Evolutionary conservation across 2,329 filamentous ascomycete genomes (phyloP).

Genomic region (Triangularia verruculosa): DNA sequence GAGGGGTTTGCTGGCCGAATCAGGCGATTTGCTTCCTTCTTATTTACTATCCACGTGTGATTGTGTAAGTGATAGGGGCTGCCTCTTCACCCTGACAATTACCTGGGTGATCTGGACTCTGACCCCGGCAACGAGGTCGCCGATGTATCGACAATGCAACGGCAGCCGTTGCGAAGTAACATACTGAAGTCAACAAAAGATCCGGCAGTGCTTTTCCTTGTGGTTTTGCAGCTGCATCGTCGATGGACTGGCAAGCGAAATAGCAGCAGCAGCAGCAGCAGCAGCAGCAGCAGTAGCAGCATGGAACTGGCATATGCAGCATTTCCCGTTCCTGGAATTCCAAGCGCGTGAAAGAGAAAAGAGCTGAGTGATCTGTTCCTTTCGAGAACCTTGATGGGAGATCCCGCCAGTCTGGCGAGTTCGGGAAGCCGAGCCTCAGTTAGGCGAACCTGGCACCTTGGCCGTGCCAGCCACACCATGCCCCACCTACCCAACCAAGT

Average conservation of each 20-base stretch:
- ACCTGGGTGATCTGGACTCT: background rate
- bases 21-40: conserved; percentile 4
- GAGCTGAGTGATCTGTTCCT: background rate
- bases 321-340: background rate
- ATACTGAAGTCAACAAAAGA: background rate
- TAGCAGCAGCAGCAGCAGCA: too few species aligned
- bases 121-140: background rate
- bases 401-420: conserved; percentile 16
- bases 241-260: background rate
- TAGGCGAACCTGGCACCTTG: conserved; percentile 13
- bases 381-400: background rate
- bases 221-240: too few species aligned
- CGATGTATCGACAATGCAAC: background rate
- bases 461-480: background rate
- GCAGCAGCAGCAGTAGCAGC: too few species aligned
- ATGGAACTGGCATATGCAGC: background rate
- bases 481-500: conserved; percentile 11
- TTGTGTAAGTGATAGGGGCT: conserved; percentile 1
- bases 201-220: background rate
- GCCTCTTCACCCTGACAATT: background rate
- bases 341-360: too few species aligned
- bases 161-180: background rate
- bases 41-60: background rate
- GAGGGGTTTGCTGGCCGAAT: background rate
- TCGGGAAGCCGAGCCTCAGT: conserved; percentile 25